A percentile compares a stretch with the other conserved stretches of the same genome.
These are phyloP conservation scores for Aureobasidium sp. DNA, from an alignment of 2,329 filamentous ascomycete species.

Conservation along the genomic window DNA sequence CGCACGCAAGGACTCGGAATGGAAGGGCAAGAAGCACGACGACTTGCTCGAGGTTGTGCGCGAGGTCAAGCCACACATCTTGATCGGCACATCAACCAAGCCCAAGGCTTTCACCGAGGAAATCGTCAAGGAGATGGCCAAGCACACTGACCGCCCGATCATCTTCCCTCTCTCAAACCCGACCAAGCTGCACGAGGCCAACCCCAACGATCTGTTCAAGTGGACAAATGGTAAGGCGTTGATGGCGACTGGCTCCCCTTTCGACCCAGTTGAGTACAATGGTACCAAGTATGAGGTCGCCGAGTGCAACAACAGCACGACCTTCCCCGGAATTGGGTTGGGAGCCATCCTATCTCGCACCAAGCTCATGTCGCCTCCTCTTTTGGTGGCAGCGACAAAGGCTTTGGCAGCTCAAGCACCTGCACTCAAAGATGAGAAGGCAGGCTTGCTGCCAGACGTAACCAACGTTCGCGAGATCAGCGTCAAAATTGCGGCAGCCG, in stretches of 20 bases:
- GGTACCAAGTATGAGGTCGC: conserved; percentile 54
- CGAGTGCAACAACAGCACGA: conserved; percentile 84
- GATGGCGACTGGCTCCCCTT: conserved; percentile 78
- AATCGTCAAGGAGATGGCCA: conserved; percentile 67
- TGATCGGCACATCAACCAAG: conserved; percentile 77
- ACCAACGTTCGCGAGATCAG: conserved; percentile 67
- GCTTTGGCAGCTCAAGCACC: conserved; percentile 67
- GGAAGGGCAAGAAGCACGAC: conserved; percentile 50
- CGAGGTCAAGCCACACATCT: conserved; percentile 67
- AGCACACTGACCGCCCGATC: conserved; percentile 68
- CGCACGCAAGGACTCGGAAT: conserved; percentile 57
- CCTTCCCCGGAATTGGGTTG: conserved; percentile 80
- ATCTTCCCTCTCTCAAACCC: conserved; percentile 84
- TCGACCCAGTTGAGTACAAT: conserved; percentile 60
- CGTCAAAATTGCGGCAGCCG: conserved; percentile 66
- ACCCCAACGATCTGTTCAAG: conserved; percentile 64
- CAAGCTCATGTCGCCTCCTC: conserved; percentile 61
- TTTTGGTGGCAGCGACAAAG: conserved; percentile 74
- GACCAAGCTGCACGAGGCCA: conserved; percentile 74
- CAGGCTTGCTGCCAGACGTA: conserved; percentile 69
- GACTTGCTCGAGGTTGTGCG: conserved; percentile 62
- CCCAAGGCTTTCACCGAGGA: conserved; percentile 70
- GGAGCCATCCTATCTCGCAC: conserved; percentile 67
- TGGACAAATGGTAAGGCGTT: conserved; percentile 76
- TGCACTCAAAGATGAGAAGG: conserved; percentile 56